Percentiles rank a stretch among this genome's conserved stretches.
Conservation (phyloP, 768 basidiomycete species). For the Leucosporidium creatinivorum region DNA sequence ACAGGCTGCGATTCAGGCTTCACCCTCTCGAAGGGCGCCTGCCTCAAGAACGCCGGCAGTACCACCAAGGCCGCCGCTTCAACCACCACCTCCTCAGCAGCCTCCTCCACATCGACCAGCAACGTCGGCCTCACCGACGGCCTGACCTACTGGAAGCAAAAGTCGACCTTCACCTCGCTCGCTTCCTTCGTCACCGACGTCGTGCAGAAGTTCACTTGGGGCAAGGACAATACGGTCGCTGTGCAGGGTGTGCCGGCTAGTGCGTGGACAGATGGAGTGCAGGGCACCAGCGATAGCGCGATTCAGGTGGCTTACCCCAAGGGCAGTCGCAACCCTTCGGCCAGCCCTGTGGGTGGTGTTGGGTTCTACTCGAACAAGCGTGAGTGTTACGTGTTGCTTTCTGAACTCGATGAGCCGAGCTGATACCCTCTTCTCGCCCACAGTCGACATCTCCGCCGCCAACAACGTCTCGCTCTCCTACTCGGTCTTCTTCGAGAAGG, state of each 20-base stretch:
- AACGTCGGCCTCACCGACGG: conserved; percentile 1
- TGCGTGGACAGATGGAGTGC: conserved; percentile 9
- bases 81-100: background rate
- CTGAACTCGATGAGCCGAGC: background rate
- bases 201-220: conserved; percentile 21
- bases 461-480: conserved; percentile 37
- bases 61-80: background rate
- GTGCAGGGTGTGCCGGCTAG: conserved; percentile 10
- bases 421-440: background rate
- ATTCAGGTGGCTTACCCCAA: conserved; percentile 33
- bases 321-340: conserved; percentile 26
- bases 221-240: conserved; percentile 10
- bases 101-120: background rate
- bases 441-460: conserved; percentile 26
- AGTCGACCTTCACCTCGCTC: conserved; percentile 11
- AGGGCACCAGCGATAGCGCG: conserved; percentile 10
- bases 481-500: conserved; percentile 36
- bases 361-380: conserved; percentile 34
- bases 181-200: conserved; percentile 17
- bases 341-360: conserved; percentile 28
- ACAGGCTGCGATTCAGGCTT: background rate
- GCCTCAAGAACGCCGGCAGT: background rate
- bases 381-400: conserved; percentile 3
- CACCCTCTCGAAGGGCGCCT: background rate
- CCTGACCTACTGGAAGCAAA: conserved; percentile 1